phyloP scores from a whole-genome alignment of 2,329 filamentous ascomycete genomes.

The Aspergillus ochraceus region DNA sequence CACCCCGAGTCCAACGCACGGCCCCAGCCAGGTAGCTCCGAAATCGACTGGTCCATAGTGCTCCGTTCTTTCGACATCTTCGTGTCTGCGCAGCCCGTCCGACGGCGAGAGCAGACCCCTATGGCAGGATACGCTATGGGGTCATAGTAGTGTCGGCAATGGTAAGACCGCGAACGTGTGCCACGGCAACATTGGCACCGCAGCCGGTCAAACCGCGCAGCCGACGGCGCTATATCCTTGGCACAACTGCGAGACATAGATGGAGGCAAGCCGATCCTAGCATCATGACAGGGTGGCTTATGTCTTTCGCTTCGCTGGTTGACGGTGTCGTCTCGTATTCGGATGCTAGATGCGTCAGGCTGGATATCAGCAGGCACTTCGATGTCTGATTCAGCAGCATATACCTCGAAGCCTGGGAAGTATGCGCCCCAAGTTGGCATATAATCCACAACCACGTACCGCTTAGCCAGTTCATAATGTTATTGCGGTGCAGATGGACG shows the following conservation, averaged over 20 bases:
- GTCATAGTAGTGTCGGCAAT: slow-evolving; percentile 3
- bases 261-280: slow-evolving; percentile 4
- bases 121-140: slow-evolving; percentile 4
- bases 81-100: slow-evolving; percentile 2
- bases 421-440: slow-evolving; percentile 4
- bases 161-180: slow-evolving; percentile 5
- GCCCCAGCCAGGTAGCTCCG: not conserved
- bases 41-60: not conserved
- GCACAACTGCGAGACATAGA: not conserved
- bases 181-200: slow-evolving; percentile 6
- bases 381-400: slow-evolving; percentile 3
- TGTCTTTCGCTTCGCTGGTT: slow-evolving; percentile 6
- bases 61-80: slow-evolving; percentile 4
- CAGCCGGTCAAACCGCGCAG: slow-evolving; percentile 6
- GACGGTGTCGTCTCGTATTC: slow-evolving; percentile 1
- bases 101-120: slow-evolving; percentile 6
- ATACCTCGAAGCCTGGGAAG: slow-evolving; percentile 4
- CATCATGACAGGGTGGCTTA: not conserved
- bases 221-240: slow-evolving; percentile 1
- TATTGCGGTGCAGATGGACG: slow-evolving; percentile 5
- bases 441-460: slow-evolving; percentile 1
- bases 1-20: not conserved
- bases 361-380: slow-evolving; percentile 5
- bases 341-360: slow-evolving; percentile 2
- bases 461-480: slow-evolving; percentile 7